Base-by-base conservation (phyloP, 306 rosid genomes). In the Cucurbita moschata region DNA sequence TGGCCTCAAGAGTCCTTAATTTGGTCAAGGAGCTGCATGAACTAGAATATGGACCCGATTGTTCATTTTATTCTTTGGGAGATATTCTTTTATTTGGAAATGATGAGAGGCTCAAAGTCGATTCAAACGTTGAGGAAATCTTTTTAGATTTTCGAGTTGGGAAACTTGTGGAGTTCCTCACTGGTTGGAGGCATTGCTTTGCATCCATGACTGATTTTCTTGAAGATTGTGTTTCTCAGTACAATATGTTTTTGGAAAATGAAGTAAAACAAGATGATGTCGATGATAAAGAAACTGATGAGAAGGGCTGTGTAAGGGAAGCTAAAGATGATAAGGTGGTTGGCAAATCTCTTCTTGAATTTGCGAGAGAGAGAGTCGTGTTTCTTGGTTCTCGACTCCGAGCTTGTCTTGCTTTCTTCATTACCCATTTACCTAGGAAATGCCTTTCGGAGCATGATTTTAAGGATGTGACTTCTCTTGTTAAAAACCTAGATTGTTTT, bases 21-120 rank as follows among this genome's bases (percentile, higher is more conserved):
- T 80, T 85, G 81, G 89, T 87, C 74, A 72, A 53, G 74, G 84
- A 75, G 56, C 60, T 77, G 13, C 62, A 70, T 51, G 77, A 71
- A 73, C 57, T 57, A 13, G 35, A 35, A 40, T 19, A 63, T 7
- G 71, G 76, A 55, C 56, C 83, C 1, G 76, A 80, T 71, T 66
- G 18, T 79, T 55, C 76, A 30, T 73, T 74, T 21, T 83, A 64
- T 81, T 44, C 88, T 11, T 19, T 87, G 0, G 97, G 97, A 40
- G 88, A 86, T 44, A 43, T 91, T 19, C 66, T 91, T 26, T 64
- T 91, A 14, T 91, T 89, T 86, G 97, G 97, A 52, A 86, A 78
- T 76, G 75, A 85, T 66, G 88, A 84, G 70, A 80, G 86, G 40
- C 96, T 91, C 58, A 87, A 87, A 76, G 75, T 86, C 79, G 86